Evolutionary conservation across 495 filamentous ascomycete genomes (phyloP).

Genomic region (Clohesyomyces aquaticus): DNA sequence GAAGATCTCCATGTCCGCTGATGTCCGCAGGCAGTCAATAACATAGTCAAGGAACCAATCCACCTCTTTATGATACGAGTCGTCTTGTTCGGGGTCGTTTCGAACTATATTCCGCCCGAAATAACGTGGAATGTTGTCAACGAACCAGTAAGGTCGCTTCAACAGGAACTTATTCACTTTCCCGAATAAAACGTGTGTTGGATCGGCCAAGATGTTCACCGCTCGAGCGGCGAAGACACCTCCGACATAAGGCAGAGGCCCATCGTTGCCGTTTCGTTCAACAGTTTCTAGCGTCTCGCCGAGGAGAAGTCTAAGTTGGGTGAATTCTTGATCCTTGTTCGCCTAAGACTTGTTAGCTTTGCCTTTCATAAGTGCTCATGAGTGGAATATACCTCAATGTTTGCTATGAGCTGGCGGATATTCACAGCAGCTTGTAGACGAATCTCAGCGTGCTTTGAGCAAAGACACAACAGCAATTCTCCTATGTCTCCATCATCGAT

Average conservation of each 20-base stretch:
- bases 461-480: constrained; percentile 72
- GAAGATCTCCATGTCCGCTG: constrained; percentile 78
- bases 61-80: constrained; percentile 73
- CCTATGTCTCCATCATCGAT: constrained; percentile 71
- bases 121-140: constrained; percentile 71
- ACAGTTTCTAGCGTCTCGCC: constrained; percentile 79
- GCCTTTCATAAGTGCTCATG: constrained; percentile 44
- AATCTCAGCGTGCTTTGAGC: constrained; percentile 71
- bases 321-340: constrained; percentile 71
- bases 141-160: constrained; percentile 70
- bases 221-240: constrained; percentile 73
- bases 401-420: constrained; percentile 65
- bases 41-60: constrained; percentile 82
- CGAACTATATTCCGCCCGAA: constrained; percentile 74
- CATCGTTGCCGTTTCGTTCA: constrained; percentile 54
- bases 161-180: constrained; percentile 87
- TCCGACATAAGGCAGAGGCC: constrained; percentile 71
- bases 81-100: constrained; percentile 70
- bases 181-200: constrained; percentile 79
- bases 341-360: constrained; percentile 28
- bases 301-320: constrained; percentile 72
- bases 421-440: constrained; percentile 74
- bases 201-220: constrained; percentile 69
- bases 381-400: constrained; percentile 60
- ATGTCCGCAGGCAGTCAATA: constrained; percentile 66